Conservation (phyloP, 2,329 filamentous ascomycete genomes). For the Leptographium radiaticola region DNA sequence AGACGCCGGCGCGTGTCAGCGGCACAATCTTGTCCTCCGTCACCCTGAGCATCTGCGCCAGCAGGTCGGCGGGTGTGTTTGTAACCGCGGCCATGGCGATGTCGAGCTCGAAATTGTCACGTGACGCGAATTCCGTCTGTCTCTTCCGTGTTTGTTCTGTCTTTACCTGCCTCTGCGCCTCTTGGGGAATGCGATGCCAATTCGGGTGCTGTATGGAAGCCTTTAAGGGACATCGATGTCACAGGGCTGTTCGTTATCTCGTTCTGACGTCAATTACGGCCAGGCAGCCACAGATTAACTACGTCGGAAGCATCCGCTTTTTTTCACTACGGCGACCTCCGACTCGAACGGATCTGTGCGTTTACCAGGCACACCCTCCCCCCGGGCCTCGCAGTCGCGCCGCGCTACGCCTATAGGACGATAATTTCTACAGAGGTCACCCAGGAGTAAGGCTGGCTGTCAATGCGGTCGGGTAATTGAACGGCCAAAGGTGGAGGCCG, state of each 20-base stretch:
- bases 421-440: no score
- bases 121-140: no score
- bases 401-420: no score
- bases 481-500: no score
- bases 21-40: conserved; percentile 36
- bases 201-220: no score
- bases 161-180: not conserved
- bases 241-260: not conserved
- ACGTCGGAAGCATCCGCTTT: not conserved
- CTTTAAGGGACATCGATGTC: no score
- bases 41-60: conserved; percentile 26
- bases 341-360: not conserved
- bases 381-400: not conserved
- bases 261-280: not conserved
- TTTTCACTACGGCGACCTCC: not conserved
- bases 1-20: conserved; percentile 34
- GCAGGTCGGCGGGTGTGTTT: conserved; percentile 18
- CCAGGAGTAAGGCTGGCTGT: no score
- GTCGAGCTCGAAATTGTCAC: no score
- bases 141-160: not conserved
- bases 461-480: no score
- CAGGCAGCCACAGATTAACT: not conserved
- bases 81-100: not conserved
- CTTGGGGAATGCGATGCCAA: no score
- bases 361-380: not conserved